Evolutionary conservation across 345 rosid genomes (phyloP).

Genomic region (Eucalyptus virginea): DNA sequence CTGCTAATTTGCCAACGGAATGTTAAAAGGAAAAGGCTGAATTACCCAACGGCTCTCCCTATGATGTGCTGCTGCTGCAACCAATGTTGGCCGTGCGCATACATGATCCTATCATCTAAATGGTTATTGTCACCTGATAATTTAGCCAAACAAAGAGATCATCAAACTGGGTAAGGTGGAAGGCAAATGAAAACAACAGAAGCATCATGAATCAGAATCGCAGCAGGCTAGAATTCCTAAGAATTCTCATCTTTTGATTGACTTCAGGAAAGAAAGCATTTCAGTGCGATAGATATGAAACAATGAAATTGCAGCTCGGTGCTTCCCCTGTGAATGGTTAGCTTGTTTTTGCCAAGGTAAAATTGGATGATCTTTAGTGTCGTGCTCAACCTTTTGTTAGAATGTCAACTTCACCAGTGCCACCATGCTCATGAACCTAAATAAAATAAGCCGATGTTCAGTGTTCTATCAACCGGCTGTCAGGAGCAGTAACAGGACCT

Average conservation of each 20-base stretch:
- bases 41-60: conserved; percentile 85
- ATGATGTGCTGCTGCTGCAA: conserved; percentile 50
- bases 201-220: background rate
- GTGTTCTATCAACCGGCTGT: background rate
- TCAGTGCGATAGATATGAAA: background rate
- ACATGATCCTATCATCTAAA: conserved; percentile 46
- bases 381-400: conserved; percentile 68
- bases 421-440: conserved; percentile 79
- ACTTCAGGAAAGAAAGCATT: background rate
- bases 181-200: background rate
- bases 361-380: background rate
- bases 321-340: background rate
- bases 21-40: background rate
- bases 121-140: conserved; percentile 54
- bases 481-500: background rate
- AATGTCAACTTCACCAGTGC: conserved; percentile 81
- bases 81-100: conserved; percentile 60
- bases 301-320: background rate
- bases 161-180: background rate
- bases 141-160: background rate
- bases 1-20: background rate
- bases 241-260: background rate
- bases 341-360: background rate
- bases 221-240: background rate
- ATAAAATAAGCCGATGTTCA: background rate